phyloP scores from a whole-genome alignment of 805 yeast genomes.

The Candida nanaspora region DNA sequence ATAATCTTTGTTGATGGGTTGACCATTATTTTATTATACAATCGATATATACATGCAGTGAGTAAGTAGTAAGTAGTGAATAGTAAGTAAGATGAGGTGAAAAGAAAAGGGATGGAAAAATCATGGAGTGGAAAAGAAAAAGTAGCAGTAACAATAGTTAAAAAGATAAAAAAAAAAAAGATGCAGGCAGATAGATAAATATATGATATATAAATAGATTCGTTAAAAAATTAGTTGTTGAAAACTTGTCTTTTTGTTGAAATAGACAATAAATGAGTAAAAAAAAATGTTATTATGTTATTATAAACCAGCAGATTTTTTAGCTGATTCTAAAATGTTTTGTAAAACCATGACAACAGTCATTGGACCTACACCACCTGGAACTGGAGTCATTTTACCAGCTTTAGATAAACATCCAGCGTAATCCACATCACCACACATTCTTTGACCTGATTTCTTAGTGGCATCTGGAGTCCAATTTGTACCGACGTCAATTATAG shows the following conservation, averaged over 20 bases:
- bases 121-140: neutral
- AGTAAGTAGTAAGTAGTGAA: neutral
- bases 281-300: neutral
- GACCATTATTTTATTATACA: conserved; percentile 1
- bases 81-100: neutral
- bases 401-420: conserved; percentile 58
- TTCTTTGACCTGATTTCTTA: conserved; percentile 68
- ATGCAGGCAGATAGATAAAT: neutral
- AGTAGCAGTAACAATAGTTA: neutral
- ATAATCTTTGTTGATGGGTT: neutral
- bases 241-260: conserved; percentile 2
- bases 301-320: conserved; percentile 14
- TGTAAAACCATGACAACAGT: conserved; percentile 92
- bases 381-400: conserved; percentile 84
- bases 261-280: too few relatives aligned
- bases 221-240: conserved; percentile 1
- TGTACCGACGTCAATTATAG: conserved; percentile 92
- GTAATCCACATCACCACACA: conserved; percentile 95
- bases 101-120: neutral
- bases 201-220: too few relatives aligned
- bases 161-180: neutral
- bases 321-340: conserved; percentile 77
- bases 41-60: neutral
- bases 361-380: conserved; percentile 99
- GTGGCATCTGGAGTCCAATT: conserved; percentile 74